Evolutionary conservation across 1,139 yeast species (phyloP).

Genomic region (Suhomyces terraborum): DNA sequence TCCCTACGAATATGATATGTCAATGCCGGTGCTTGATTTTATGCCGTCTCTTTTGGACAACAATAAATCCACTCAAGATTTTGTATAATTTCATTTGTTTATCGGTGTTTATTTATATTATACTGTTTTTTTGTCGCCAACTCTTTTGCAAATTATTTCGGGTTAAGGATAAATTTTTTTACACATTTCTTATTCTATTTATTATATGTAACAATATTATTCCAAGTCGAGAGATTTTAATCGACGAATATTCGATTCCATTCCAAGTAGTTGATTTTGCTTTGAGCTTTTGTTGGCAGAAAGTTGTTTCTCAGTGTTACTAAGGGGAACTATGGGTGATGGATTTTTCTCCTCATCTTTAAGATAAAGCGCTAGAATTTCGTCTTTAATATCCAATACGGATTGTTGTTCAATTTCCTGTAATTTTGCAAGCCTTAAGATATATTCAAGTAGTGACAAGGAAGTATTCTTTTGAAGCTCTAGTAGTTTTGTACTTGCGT

Average conservation of each 20-base stretch:
- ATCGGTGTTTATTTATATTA: conserved; percentile 6
- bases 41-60: conserved; percentile 12
- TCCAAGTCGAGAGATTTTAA: conserved; percentile 22
- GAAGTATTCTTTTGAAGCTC: conserved; percentile 26
- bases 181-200: conserved; percentile 4
- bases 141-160: conserved; percentile 2
- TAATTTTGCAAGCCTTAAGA: conserved; percentile 60
- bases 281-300: conserved; percentile 15
- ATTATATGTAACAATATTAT: conserved; percentile 9
- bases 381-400: conserved; percentile 62
- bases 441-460: conserved; percentile 65
- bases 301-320: conserved; percentile 19
- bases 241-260: conserved; percentile 40
- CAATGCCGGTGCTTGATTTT: conserved; percentile 18
- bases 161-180: conserved; percentile 5
- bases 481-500: conserved; percentile 18
- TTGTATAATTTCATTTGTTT: conserved; percentile 3
- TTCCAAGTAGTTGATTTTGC: conserved; percentile 25
- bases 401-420: conserved; percentile 64
- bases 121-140: conserved; percentile 1
- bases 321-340: conserved; percentile 23
- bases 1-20: conserved; percentile 19
- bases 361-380: conserved; percentile 62
- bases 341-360: conserved; percentile 45
- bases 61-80: conserved; percentile 8